Conservation (phyloP, 768 basidiomycete species). For the Mycena indigotica region DNA sequence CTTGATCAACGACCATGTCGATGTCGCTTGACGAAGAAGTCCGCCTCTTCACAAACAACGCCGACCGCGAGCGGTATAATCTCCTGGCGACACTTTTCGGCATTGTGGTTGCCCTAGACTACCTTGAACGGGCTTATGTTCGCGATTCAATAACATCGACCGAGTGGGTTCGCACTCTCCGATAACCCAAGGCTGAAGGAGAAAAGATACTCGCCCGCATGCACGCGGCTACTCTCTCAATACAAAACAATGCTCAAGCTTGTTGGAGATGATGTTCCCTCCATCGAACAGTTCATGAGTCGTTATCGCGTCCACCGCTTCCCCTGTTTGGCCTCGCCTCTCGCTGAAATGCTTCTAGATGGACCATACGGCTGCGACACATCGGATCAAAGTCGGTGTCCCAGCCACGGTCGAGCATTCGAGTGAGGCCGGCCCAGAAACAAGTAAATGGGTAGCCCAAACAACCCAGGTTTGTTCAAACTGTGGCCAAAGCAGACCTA, state of each 20-base stretch:
- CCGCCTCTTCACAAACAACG: conserved; percentile 81
- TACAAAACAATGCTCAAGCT: conserved; percentile 98
- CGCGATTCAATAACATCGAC: conserved; percentile 88
- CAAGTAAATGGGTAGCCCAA: conserved; percentile 96
- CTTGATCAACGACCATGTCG: too few relatives aligned
- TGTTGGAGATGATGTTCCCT: conserved; percentile 85
- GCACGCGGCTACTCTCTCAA: conserved; percentile 89
- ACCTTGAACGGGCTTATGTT: conserved; percentile 93
- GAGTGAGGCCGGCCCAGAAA: conserved; percentile 88
- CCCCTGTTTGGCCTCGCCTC: background rate
- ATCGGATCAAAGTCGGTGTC: conserved; percentile 88
- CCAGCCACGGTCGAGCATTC: conserved; percentile 97
- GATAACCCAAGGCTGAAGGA: conserved; percentile 30
- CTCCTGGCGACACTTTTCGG: conserved; percentile 89
- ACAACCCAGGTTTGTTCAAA: conserved; percentile 87
- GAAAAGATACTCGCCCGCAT: conserved; percentile 94
- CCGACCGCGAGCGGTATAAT: conserved; percentile 87
- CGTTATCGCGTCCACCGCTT: conserved; percentile 68
- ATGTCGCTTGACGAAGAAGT: conserved; percentile 89
- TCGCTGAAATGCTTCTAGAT: conserved; percentile 52
- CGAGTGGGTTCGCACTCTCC: conserved; percentile 62
- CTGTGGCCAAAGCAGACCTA: background rate
- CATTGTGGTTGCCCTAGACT: conserved; percentile 89
- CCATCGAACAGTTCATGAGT: conserved; percentile 88
- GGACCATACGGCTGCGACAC: conserved; percentile 91